These are phyloP conservation scores for Ampelocalamus luodianensis DNA, from an alignment of 176 grass and related monocot genomes.

Conservation along the genomic window DNA sequence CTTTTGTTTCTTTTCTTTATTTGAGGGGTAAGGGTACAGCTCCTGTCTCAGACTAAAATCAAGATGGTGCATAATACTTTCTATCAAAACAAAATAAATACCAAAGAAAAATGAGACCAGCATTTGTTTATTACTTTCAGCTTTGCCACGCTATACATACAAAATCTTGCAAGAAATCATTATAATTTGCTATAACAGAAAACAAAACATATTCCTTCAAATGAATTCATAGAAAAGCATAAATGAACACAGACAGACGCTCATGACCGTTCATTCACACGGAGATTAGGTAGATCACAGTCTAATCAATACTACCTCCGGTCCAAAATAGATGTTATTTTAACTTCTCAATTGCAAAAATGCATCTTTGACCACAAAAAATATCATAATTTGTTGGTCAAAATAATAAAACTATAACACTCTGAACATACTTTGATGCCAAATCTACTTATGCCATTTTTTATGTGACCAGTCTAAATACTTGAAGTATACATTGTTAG, in stretches of 20 bases:
- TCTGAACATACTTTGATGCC: not conserved
- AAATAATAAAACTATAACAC: not conserved
- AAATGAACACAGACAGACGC: slow-evolving; percentile 4
- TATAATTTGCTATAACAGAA: not conserved
- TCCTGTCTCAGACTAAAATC: slow-evolving; percentile 10
- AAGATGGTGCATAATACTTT: slow-evolving; percentile 9
- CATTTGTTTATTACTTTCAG: not conserved
- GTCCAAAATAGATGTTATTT: slow-evolving; percentile 4
- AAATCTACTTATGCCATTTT: not conserved
- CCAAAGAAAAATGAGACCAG: not conserved
- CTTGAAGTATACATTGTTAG: not conserved
- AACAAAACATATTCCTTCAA: not conserved
- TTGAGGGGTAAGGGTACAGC: slow-evolving; percentile 17
- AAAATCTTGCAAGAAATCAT: slow-evolving; percentile 1
- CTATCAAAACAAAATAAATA: slow-evolving; percentile 17
- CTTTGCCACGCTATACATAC: not conserved
- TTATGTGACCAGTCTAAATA: not conserved
- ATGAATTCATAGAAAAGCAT: not conserved
- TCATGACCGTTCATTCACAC: not conserved
- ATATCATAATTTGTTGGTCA: not conserved
- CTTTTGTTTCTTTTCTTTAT: not conserved
- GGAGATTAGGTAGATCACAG: not conserved
- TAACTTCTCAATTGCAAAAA: not conserved
- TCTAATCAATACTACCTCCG: slow-evolving; percentile 19
- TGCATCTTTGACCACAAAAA: not conserved